phyloP scores from a whole-genome alignment of 352 stramenopile species.

The Elongisporangium undulatum region DNA sequence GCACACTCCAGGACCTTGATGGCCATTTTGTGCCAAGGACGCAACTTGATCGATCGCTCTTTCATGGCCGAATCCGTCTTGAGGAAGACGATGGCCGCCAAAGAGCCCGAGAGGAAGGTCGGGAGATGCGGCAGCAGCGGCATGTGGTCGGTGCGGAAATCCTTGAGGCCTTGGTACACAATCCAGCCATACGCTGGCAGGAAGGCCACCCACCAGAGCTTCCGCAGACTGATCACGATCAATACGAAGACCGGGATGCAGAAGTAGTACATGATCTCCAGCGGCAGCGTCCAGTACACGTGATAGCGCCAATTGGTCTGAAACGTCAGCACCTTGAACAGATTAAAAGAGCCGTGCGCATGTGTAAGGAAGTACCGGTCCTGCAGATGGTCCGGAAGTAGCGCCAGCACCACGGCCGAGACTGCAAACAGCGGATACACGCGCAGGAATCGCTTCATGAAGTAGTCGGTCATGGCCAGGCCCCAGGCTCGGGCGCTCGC shows the following conservation, averaged over 20 bases:
- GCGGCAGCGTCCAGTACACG: constrained; percentile 50
- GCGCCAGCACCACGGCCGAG: constrained; percentile 19
- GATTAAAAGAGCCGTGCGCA: constrained; percentile 25
- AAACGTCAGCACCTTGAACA: constrained; percentile 43
- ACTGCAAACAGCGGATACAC: constrained; percentile 27
- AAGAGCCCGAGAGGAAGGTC: constrained; percentile 35
- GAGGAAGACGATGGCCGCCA: constrained; percentile 29
- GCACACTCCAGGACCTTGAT: too few species aligned
- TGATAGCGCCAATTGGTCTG: constrained; percentile 23
- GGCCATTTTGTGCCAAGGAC: constrained; percentile 14
- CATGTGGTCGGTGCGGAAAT: constrained; percentile 21
- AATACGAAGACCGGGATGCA: constrained; percentile 27
- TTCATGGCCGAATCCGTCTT: constrained; percentile 21
- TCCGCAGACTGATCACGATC: constrained; percentile 17
- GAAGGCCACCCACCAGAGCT: constrained; percentile 26
- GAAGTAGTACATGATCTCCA: constrained; percentile 51
- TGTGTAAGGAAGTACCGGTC: constrained; percentile 27
- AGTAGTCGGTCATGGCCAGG: constrained; percentile 23
- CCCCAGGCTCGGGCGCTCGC: too few species aligned
- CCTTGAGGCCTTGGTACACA: constrained; percentile 14
- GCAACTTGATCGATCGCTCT: constrained; percentile 14
- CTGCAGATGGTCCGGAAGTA: constrained; percentile 23
- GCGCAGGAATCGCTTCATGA: constrained; percentile 33
- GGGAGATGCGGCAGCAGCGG: constrained; percentile 23
- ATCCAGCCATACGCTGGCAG: constrained; percentile 24